These are phyloP conservation scores for Aureobasidium sp. DNA, from an alignment of 2,329 filamentous ascomycete genomes.

Conservation along the genomic window DNA sequence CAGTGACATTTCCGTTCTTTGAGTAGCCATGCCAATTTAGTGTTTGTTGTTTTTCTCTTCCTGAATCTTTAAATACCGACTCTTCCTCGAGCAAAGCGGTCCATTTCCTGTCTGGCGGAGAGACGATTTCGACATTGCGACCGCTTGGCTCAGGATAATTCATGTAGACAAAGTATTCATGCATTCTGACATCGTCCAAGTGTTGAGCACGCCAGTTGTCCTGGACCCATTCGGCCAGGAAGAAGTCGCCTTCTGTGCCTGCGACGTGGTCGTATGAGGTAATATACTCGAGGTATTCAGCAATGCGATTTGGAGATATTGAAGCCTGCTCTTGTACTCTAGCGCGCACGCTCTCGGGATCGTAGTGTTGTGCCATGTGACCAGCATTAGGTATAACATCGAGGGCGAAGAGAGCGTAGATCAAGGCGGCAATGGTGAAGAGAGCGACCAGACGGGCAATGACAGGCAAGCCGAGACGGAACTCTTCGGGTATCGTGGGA, in stretches of 20 bases:
- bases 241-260: slow-evolving; percentile 93
- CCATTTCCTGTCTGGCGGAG: slow-evolving; percentile 74
- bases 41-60: slow-evolving; percentile 70
- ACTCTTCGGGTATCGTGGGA: slow-evolving; percentile 52
- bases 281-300: slow-evolving; percentile 78
- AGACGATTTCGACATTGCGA: slow-evolving; percentile 82
- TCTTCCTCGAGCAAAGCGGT: slow-evolving; percentile 87
- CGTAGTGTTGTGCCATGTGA: slow-evolving; percentile 76
- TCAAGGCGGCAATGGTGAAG: slow-evolving; percentile 76
- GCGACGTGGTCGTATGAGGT: slow-evolving; percentile 91
- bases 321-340: slow-evolving; percentile 76
- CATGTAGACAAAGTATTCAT: slow-evolving; percentile 81
- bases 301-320: slow-evolving; percentile 62
- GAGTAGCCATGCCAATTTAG: slow-evolving; percentile 93
- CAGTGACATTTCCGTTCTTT: slow-evolving; percentile 91
- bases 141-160: slow-evolving; percentile 89
- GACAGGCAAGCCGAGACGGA: slow-evolving; percentile 66
- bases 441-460: slow-evolving; percentile 79
- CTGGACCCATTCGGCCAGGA: slow-evolving; percentile 85
- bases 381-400: slow-evolving; percentile 79
- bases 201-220: slow-evolving; percentile 76
- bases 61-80: slow-evolving; percentile 64
- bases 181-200: slow-evolving; percentile 79
- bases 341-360: slow-evolving; percentile 82
- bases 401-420: slow-evolving; percentile 89